Evolutionary conservation across 805 yeast species (phyloP).

Genomic region (Teunomyces aglyptinius): DNA sequence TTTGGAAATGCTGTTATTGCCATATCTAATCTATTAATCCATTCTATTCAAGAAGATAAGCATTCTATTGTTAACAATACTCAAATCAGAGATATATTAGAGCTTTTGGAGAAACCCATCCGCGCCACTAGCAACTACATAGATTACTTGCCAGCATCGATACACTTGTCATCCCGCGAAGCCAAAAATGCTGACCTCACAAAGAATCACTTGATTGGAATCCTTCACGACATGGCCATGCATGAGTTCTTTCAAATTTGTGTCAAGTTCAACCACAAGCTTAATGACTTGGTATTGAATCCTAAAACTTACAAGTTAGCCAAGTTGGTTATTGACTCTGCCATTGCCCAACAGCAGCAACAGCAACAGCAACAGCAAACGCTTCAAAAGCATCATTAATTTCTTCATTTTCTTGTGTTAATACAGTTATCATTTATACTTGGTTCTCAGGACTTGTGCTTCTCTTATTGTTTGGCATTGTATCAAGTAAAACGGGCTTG

Average conservation of each 20-base stretch:
- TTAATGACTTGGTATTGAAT: constrained; percentile 63
- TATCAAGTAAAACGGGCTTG: constrained; percentile 85
- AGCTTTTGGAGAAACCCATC: constrained; percentile 59
- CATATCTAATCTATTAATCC: constrained; percentile 54
- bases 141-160: constrained; percentile 45
- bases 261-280: constrained; percentile 56
- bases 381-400: constrained; percentile 3
- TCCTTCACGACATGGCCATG: constrained; percentile 63
- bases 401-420: background rate
- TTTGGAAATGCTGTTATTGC: constrained; percentile 65
- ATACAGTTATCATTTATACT: background rate
- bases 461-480: constrained; percentile 28
- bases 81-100: constrained; percentile 56
- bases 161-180: constrained; percentile 35
- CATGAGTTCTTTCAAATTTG: constrained; percentile 64
- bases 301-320: constrained; percentile 67
- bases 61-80: constrained; percentile 51
- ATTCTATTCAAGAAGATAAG: constrained; percentile 65
- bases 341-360: constrained; percentile 49
- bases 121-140: constrained; percentile 37
- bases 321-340: constrained; percentile 69
- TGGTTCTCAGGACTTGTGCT: constrained; percentile 3
- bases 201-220: constrained; percentile 44
- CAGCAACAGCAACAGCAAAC: constrained; percentile 18
- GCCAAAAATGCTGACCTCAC: constrained; percentile 10